These are phyloP conservation scores for Phytophthora colocasiae DNA, from an alignment of 352 stramenopile genomes.

Conservation along the genomic window DNA sequence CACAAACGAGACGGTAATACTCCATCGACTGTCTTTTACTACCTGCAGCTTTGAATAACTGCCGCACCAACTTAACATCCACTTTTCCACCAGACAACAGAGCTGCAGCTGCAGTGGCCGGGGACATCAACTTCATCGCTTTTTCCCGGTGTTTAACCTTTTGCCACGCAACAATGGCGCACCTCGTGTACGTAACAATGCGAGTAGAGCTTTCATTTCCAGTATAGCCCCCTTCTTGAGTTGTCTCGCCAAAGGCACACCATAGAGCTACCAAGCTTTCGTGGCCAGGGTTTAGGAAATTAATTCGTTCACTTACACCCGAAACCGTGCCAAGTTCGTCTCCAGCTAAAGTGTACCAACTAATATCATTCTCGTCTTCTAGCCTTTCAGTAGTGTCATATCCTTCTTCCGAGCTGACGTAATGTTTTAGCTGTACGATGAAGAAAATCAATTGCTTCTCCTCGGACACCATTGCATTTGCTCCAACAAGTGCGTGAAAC, in stretches of 20 bases:
- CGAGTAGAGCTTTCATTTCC: not conserved
- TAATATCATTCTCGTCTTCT: not conserved
- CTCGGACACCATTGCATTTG: not conserved
- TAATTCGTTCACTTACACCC: not conserved
- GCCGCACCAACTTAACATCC: not conserved
- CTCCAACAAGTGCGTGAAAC: not conserved
- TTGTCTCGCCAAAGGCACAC: not conserved
- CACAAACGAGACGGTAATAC: slow-evolving; percentile 7
- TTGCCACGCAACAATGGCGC: not conserved
- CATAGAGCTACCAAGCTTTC: not conserved
- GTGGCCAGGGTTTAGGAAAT: not conserved
- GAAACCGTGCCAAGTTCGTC: not conserved
- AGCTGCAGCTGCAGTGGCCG: not conserved
- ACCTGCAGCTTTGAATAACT: slow-evolving; percentile 2
- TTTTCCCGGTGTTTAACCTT: not conserved
- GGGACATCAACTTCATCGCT: slow-evolving; percentile 16
- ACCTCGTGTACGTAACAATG: not conserved
- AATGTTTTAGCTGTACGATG: not conserved
- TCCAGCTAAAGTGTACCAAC: not conserved
- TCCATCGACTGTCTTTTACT: not conserved
- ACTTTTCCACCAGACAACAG: not conserved
- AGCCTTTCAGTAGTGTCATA: not conserved
- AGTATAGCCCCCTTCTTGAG: not conserved
- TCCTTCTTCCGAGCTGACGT: not conserved
- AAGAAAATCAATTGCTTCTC: not conserved